Conservation (phyloP, 495 filamentous ascomycete species). For the Aspergillus avenaceus region DNA sequence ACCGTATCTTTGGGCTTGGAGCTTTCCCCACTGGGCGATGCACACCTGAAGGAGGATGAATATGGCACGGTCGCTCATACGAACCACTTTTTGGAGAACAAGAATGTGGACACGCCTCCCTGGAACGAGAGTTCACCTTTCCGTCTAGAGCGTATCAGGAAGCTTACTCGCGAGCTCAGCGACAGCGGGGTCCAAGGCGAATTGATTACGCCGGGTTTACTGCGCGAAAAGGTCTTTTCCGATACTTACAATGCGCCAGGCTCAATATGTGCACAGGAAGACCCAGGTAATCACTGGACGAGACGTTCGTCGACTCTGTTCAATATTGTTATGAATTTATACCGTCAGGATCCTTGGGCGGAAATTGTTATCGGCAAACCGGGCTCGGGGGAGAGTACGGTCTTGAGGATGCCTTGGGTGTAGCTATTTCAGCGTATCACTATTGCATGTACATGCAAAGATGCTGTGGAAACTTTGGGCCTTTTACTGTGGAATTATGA, state of each 20-base stretch:
- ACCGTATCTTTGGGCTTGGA: constrained; percentile 53
- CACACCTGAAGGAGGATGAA: constrained; percentile 42
- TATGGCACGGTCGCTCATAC: constrained; percentile 53
- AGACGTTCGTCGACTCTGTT: constrained; percentile 24
- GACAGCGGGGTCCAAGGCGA: constrained; percentile 15
- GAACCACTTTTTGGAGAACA: constrained; percentile 57
- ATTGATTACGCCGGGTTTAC: constrained; percentile 16
- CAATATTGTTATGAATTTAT: constrained; percentile 39
- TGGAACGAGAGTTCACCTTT: constrained; percentile 53
- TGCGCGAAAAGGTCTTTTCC: constrained; percentile 29
- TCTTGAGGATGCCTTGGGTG: constrained; percentile 26
- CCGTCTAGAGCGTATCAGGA: constrained; percentile 42
- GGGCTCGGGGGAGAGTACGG: constrained; percentile 26
- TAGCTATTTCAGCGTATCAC: too few species aligned
- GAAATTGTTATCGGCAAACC: constrained; percentile 31
- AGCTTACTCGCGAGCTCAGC: constrained; percentile 33
- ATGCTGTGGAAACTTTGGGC: too few species aligned
- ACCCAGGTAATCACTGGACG: constrained; percentile 15
- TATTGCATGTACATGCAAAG: too few species aligned
- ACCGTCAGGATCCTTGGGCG: constrained; percentile 17
- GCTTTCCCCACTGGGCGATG: constrained; percentile 51
- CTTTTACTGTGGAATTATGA: too few species aligned
- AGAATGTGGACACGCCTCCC: constrained; percentile 43
- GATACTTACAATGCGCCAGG: constrained; percentile 32
- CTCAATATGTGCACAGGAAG: constrained; percentile 29